Percentiles rank a stretch among this genome's conserved stretches.
These are phyloP conservation scores for Ceriops zippeliana DNA, from an alignment of 345 rosid species.

Conservation along the genomic window DNA sequence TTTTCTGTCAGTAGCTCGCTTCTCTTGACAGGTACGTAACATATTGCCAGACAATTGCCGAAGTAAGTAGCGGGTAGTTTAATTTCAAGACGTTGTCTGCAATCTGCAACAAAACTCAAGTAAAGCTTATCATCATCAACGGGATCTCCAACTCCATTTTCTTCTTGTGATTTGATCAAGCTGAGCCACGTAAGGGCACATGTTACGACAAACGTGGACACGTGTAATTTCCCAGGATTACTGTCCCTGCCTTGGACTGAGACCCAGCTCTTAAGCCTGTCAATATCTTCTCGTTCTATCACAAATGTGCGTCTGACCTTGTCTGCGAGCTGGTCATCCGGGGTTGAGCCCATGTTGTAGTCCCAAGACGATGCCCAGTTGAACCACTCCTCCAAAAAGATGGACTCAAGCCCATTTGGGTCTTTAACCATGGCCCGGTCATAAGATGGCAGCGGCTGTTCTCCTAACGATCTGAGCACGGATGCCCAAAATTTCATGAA, in stretches of 20 bases:
- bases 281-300: constrained; percentile 7
- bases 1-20: constrained; percentile 21
- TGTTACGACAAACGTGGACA: constrained; percentile 26
- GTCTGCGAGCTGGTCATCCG: neutral
- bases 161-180: constrained; percentile 19
- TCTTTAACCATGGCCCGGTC: constrained; percentile 25
- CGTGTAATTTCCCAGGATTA: no score
- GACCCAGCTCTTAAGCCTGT: constrained; percentile 26
- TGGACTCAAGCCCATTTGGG: constrained; percentile 16
- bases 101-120: constrained; percentile 24
- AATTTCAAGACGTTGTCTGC: constrained; percentile 18
- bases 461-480: constrained; percentile 5
- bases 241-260: neutral
- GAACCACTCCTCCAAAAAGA: constrained; percentile 13
- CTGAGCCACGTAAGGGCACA: constrained; percentile 38
- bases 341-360: neutral
- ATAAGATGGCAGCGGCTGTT: constrained; percentile 5
- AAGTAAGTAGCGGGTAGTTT: constrained; percentile 26
- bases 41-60: constrained; percentile 33
- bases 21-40: constrained; percentile 14
- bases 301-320: constrained; percentile 34
- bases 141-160: neutral
- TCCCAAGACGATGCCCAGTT: constrained; percentile 9
- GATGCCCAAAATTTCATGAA: constrained; percentile 47
- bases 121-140: neutral